Evolutionary conservation across 352 stramenopile species (phyloP).

Genomic region (Blastocystis hominis): DNA sequence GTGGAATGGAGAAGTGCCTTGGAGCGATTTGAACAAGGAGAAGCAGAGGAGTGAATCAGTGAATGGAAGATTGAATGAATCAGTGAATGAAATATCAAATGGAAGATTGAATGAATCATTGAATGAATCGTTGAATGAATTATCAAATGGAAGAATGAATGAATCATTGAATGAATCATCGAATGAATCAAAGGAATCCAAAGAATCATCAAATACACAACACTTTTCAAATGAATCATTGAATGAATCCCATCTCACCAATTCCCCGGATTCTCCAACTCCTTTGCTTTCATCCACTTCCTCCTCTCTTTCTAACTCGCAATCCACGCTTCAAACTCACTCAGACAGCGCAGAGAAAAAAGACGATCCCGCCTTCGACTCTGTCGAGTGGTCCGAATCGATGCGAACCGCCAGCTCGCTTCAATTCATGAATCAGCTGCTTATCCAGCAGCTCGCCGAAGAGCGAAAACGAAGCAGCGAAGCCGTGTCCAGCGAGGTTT

Average conservation of each 20-base stretch:
- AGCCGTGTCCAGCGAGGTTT: not conserved
- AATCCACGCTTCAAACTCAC: too few species aligned
- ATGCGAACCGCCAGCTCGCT: not conserved
- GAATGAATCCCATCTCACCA: too few species aligned
- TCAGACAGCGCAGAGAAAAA: not conserved
- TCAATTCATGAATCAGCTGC: constrained; percentile 27
- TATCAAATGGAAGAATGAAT: not conserved
- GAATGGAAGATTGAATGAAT: not conserved
- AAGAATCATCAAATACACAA: too few species aligned
- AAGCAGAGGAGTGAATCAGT: not conserved
- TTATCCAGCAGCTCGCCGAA: constrained; percentile 24
- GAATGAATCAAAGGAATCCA: too few species aligned
- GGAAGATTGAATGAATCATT: too few species aligned
- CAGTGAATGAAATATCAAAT: not conserved
- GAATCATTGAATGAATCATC: too few species aligned
- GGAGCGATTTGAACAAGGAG: too few species aligned
- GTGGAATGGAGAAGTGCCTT: not conserved
- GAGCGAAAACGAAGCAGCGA: not conserved
- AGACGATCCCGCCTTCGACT: not conserved
- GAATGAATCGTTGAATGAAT: too few species aligned
- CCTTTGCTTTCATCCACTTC: too few species aligned
- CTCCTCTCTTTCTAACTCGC: too few species aligned
- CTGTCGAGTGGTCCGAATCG: not conserved
- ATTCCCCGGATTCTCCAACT: too few species aligned
- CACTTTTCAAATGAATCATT: too few species aligned